Percentiles rank a stretch among this genome's conserved stretches.
phyloP scores from a whole-genome alignment of 176 grass and related monocot species.

The Saccharum spontaneum region DNA sequence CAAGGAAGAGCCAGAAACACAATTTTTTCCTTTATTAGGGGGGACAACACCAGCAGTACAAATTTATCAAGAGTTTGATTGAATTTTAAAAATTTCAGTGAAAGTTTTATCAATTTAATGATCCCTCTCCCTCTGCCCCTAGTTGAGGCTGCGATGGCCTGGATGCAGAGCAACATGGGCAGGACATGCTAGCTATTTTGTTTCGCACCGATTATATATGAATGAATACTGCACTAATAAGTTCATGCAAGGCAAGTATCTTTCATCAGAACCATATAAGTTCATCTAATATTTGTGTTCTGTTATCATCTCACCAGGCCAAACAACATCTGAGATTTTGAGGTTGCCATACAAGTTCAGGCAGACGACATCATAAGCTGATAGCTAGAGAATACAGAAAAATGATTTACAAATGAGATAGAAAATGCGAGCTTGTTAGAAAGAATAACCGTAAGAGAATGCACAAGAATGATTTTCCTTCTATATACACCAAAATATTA shows the following conservation, averaged over 20 bases:
- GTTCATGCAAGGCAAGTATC: background rate
- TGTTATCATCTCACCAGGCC: background rate
- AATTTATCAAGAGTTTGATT: too few species aligned
- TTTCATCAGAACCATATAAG: background rate
- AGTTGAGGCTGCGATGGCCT: too few species aligned
- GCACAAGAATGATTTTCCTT: background rate
- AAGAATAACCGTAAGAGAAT: background rate
- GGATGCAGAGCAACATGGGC: too few species aligned
- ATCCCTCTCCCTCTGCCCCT: too few species aligned
- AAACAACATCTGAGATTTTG: background rate
- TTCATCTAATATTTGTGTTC: background rate
- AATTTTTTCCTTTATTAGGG: too few species aligned
- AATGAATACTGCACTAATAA: background rate
- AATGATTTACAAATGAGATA: background rate
- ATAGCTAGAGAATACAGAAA: background rate
- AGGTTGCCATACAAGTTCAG: background rate
- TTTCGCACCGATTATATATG: too few species aligned
- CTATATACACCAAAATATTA: background rate
- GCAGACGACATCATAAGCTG: background rate
- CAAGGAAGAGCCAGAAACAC: too few species aligned
- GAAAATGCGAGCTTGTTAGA: background rate
- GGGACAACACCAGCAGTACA: too few species aligned
- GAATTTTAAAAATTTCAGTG: too few species aligned
- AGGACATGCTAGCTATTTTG: too few species aligned
- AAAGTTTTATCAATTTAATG: too few species aligned